Evolutionary conservation across 768 basidiomycete genomes (phyloP).

Genomic region (Punctularia strigosozonata): DNA sequence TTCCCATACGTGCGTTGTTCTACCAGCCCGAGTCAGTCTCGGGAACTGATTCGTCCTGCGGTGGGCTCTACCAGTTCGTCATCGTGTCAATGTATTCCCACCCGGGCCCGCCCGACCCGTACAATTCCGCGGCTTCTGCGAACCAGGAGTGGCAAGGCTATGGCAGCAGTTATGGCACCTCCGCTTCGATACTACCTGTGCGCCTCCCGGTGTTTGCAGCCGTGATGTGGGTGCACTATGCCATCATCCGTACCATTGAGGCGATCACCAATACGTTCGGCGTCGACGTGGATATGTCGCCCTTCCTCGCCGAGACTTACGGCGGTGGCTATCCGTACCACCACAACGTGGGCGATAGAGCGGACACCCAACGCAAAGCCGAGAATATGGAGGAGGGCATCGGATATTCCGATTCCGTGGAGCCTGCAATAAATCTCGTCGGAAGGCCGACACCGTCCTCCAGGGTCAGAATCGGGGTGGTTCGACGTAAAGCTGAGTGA

Average conservation of each 20-base stretch:
- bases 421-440: too few relatives aligned
- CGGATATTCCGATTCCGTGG: too few relatives aligned
- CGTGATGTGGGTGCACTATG: constrained; percentile 68
- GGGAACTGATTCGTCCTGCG: constrained; percentile 3
- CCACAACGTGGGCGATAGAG: too few relatives aligned
- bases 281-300: too few relatives aligned
- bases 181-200: constrained; percentile 33
- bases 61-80: constrained; percentile 49
- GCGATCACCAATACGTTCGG: too few relatives aligned
- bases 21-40: background rate
- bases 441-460: too few relatives aligned
- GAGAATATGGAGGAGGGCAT: constrained; percentile 62
- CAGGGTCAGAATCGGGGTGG: too few relatives aligned
- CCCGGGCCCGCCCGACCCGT: constrained; percentile 68
- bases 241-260: constrained; percentile 53
- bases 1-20: constrained; percentile 58
- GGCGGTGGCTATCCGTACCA: too few relatives aligned
- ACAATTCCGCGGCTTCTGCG: constrained; percentile 35
- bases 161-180: constrained; percentile 5
- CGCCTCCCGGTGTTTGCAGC: constrained; percentile 65
- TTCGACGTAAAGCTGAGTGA: too few relatives aligned
- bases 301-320: too few relatives aligned
- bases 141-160: too few relatives aligned
- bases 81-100: constrained; percentile 75
- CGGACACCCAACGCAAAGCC: too few relatives aligned